Evolutionary conservation across 75 land plant genomes (phyloP), one percentile per base, ranked within the genome.

Genomic region (Picea sitchensis): DNA sequence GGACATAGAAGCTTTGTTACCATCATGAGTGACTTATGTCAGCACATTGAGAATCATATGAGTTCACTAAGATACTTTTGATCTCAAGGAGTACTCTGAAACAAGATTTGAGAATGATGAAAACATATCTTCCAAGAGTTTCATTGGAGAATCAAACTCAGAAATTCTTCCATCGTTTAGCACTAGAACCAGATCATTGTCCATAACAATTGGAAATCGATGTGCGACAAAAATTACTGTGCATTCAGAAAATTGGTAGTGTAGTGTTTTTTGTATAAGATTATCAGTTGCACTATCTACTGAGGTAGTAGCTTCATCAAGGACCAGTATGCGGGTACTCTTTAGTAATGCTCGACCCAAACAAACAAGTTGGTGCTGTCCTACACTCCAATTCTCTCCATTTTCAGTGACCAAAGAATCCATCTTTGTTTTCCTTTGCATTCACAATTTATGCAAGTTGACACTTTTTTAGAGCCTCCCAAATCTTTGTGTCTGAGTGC

Each of bases 391-490:
- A 26, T 86, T 86, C 44, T 86, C 88, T 13, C 88, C 88, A 63
- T 83, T 77, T 58, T 86, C 88, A 51, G 69, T 73, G 1, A 83
- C 26, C 26, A 26, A 26, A 26, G 26, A 26, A 26, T 26, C 26
- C 26, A 26, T 26, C 26, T 26, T 26, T 26, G 0, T 26, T 26
- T 26, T 26, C 26, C 26, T 26, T 26, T 26, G 26, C 26, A 26
- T 26, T 26, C 26, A 26, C 26, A 6, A 89, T 78, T 18, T 90
- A 90, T 2, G 84, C 84, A 38, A 94, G 87, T 58, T 80, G 86
- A 81, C 94, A 92, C 79, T 89, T 94, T 30, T 82, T 64, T 34
- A 94, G 62, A 47, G 89, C 97, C 93, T 95, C 88, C 98, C 98
- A 95, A 1, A 95, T 84, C 67, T 92, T 86, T 34, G 80, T 65